Conservation (phyloP, 73 alveolate genomes). For the Paramecium sexaurelia region DNA sequence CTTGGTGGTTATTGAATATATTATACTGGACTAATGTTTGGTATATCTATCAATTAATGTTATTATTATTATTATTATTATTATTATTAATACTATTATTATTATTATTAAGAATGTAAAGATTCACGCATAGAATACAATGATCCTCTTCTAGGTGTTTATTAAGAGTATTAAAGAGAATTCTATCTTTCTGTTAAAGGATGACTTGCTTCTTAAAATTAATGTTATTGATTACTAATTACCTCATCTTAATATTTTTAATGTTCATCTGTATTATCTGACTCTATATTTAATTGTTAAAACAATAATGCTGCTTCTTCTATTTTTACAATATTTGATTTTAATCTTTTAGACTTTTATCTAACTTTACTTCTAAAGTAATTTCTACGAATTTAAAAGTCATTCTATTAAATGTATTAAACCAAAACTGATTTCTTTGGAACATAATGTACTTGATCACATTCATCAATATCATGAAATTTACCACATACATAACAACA, state of each 20-base stretch:
- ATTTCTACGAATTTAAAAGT: background rate
- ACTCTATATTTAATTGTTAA: background rate
- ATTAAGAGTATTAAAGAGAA: background rate
- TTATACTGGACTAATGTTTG: background rate
- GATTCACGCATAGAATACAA: background rate
- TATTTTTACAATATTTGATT: background rate
- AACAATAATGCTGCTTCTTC: background rate
- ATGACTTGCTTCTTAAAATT: background rate
- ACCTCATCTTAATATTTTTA: background rate
- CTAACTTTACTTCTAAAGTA: background rate
- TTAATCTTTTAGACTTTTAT: background rate
- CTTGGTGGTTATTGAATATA: conserved; percentile 2
- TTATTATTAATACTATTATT: background rate
- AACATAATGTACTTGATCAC: conserved; percentile 26
- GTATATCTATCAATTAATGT: background rate
- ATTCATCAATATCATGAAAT: conserved; percentile 24
- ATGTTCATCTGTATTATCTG: background rate
- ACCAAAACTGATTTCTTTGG: background rate
- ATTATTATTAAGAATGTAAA: background rate
- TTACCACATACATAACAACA: conserved; percentile 31
- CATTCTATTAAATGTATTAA: background rate
- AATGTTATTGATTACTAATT: background rate
- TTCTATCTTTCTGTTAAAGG: background rate
- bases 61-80: background rate
- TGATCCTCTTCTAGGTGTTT: background rate